Conservation (phyloP, 495 filamentous ascomycete species). For the Xylaria scruposa region DNA sequence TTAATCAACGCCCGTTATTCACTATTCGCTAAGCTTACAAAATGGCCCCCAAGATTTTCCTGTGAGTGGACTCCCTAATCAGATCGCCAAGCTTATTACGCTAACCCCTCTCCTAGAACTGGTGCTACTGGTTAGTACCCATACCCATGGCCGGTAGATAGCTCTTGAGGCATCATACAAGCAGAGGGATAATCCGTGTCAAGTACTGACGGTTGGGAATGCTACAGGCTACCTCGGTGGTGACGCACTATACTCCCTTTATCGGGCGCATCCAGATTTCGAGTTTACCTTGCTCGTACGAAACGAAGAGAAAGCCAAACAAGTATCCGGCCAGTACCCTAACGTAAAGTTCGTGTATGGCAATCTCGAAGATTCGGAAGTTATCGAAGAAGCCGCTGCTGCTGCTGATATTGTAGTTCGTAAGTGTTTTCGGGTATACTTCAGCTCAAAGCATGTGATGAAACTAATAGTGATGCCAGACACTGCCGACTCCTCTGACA, state of each 20-base stretch:
- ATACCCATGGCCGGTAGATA: background rate
- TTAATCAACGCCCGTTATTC: too few relatives aligned
- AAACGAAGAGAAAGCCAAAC: conserved; percentile 67
- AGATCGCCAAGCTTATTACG: background rate
- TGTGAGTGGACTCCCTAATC: conserved; percentile 36
- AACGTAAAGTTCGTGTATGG: conserved; percentile 61
- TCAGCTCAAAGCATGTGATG: background rate
- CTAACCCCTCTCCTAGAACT: conserved; percentile 52
- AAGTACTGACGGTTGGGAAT: conserved; percentile 14
- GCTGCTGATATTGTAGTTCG: conserved; percentile 72
- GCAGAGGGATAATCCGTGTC: background rate
- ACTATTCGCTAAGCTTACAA: background rate
- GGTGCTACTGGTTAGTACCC: conserved; percentile 45
- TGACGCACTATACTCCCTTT: conserved; percentile 66
- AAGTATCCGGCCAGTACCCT: conserved; percentile 65
- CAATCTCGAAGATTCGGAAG: conserved; percentile 58
- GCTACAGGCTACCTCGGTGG: conserved; percentile 76
- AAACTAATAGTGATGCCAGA: conserved; percentile 38
- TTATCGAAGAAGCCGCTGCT: conserved; percentile 64
- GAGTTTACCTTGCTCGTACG: conserved; percentile 72
- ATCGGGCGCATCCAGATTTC: conserved; percentile 70
- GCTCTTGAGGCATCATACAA: background rate
- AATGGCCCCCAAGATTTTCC: conserved; percentile 47
- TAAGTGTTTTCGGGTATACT: conserved; percentile 43
- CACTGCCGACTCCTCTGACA: conserved; percentile 55